Base-by-base conservation (phyloP, 495 filamentous ascomycete genomes). In the Pyrenula aspistea region DNA sequence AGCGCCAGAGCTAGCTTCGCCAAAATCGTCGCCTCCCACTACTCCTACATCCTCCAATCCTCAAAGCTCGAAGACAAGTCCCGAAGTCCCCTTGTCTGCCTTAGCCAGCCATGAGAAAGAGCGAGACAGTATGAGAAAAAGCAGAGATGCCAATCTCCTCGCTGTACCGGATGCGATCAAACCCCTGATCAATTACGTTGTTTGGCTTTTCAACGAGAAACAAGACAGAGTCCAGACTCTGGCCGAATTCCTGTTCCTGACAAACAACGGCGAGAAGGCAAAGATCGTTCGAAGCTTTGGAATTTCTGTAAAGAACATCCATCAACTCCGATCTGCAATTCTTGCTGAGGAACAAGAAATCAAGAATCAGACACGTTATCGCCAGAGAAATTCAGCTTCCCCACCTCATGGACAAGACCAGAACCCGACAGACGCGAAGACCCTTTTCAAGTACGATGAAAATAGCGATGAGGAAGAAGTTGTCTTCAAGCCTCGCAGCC, bases 281-380 rank as follows among this genome's bases (percentile, higher is more conserved):
- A 60, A 71, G 1, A 82, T 79, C 73, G 82, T 82, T 0, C 73
- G 77, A 60, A 79, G 79, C 50, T 85, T 83, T 56, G 80, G 79
- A 10, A 77, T 86, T 50, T 72, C 70, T 0, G 74, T 73, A 21
- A 84, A 83, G 66, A 77, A 77, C 54, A 78, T 83, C 24, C 77
- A 81, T 60, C 80, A 83, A 57, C 63, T 83, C 51, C 77, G 79
- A 24, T 80, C 79, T 24, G 76, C 76, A 22, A 78, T 84, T 53
- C 74, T 72, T 25, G 77, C 79, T 54, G 79, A 84, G 58, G 80
- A 84, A 53, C 70, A 78, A 53, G 80, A 83, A 60, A 78, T 73
- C 65, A 77, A 77, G 58, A 81, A 81, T 62, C 73, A 76, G 22
- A 68, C 74, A 62, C 71, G 73, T 55, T 68, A 83, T 58, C 72